Evolutionary conservation across 352 stramenopile genomes (phyloP).

Genomic region (Phytophthora cryptogea): DNA sequence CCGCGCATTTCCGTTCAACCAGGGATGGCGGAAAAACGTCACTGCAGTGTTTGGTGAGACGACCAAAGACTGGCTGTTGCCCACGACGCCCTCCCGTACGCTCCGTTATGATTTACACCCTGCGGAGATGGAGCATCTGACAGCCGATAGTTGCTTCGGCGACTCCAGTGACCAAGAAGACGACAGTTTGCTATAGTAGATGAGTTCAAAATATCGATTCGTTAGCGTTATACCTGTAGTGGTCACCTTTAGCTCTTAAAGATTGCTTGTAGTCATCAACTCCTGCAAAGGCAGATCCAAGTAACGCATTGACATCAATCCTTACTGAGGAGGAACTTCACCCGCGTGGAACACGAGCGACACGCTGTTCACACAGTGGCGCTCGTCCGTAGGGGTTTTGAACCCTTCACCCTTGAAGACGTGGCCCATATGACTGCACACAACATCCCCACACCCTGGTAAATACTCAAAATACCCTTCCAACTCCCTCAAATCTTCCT

Average conservation of each 20-base stretch:
- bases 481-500: conserved; percentile 8
- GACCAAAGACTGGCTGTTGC: conserved; percentile 61
- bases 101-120: conserved; percentile 40
- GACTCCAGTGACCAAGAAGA: conserved; percentile 58
- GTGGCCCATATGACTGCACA: conserved; percentile 87
- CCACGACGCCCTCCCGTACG: conserved; percentile 29
- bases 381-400: conserved; percentile 86
- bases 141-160: conserved; percentile 47
- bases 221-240: conserved; percentile 10
- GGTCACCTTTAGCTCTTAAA: conserved; percentile 11
- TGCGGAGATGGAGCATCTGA: conserved; percentile 54
- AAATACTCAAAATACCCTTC: conserved; percentile 8
- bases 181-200: conserved; percentile 54
- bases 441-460: conserved; percentile 7
- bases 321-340: conserved; percentile 54
- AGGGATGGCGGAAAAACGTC: conserved; percentile 65
- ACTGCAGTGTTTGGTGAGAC: conserved; percentile 57
- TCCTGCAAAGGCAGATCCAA: conserved; percentile 1
- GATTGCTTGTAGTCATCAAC: conserved; percentile 2
- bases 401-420: conserved; percentile 92
- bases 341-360: conserved; percentile 84
- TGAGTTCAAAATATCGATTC: conserved; percentile 22
- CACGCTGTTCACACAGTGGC: conserved; percentile 92
- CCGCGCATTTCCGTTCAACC: conserved; percentile 64
- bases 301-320: not conserved